Base-by-base conservation (phyloP, 768 basidiomycete species). In the Pleurotus cornucopiae region DNA sequence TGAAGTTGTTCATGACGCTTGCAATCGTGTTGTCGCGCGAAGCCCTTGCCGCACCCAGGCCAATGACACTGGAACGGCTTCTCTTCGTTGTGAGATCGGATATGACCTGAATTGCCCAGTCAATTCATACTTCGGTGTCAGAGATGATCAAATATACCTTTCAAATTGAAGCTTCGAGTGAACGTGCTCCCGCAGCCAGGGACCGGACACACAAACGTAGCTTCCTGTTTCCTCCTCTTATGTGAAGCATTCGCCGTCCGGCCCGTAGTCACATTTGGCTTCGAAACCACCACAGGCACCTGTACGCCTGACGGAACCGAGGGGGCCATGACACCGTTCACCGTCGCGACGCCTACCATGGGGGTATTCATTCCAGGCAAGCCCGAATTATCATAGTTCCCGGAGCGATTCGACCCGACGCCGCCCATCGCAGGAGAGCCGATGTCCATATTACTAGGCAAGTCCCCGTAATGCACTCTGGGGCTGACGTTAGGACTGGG, bases 1-100 rank as follows among this genome's bases (percentile, higher is more conserved):
- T 98, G 95, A 41, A 98, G 77, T 61, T 94, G 89, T 70, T 97
- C 95, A 63, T 98, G 96, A 2, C 94, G 83, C 67, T 96, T 98
- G 72, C 95, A 97, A 68, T 98, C 95, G 65, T 97, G 95, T 68
- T 96, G 92, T 55, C 94, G 73, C 23, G 91, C 94, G 60, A 97
- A 95, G 20, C 94, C 92, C 72, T 97, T 96, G 23, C 86, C 88
- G 66, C 94, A 98, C 20, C 92, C 94, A 1, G 92, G 91, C 86
- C 93, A 96, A 64, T 90, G 87, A 73, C 94, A 98, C 69, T 88
- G 84, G 78, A 94, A 98, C 30, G 94, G 94, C 59, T 93, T 88
- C 71, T 96, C 93, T 69, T 95, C 94, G 58, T 90, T 94, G 64
- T 97, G 95, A 12, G 91, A 93, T 41, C 95, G 89, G 63, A 97